Evolutionary conservation across 2,329 filamentous ascomycete species (phyloP), one percentile per base, ranked within the genome.

Genomic region (Pseudogymnoascus sp.): DNA sequence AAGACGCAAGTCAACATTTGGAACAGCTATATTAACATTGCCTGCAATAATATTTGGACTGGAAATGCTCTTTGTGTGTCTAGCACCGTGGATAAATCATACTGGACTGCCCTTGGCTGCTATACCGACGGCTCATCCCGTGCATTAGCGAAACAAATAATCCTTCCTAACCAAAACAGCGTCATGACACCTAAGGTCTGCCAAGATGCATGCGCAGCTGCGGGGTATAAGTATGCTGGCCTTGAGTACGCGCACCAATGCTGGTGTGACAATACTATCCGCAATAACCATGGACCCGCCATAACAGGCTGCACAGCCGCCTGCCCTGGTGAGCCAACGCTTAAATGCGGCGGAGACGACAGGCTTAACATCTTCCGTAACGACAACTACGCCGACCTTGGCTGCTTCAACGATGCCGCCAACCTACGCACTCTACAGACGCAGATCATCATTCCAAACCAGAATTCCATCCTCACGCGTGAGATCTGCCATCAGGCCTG

Each of bases 321-420:
- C n/a, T 65, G 63, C 58, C 33, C 39, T 14, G 61, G 61, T 1
- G 54, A 63, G n/a, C n/a, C 20, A n/a, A 6, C 36, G 4, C 39
- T 62, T 35, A 59, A 39, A n/a, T 65, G 63, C 36, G 63, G 63
- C 18, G 60, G 60, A 20, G 37, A 28, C 22, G 35, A 43, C 25
- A 58, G 62, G 14, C 59, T 65, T 5, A 60, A 61, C 18, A 8
- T 62, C 12, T 65, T 62, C 36, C 25, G 33, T 3, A 30, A 22
- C 8, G 35, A 39, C 22, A 39, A 25, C 14, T 59, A 36, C 7
- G 8, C 9, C 9, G 39, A 47, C 39, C 9, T 47, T 12, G 39
- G 9, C 16, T 47, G 39, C 39, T 47, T 14, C 14, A 47, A 20
- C 7, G 39, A 47, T n/a, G 8, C n/a, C 7, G 14, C 4, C 39